phyloP scores from a whole-genome alignment of 495 filamentous ascomycete genomes.

The Neurospora cerealis region DNA sequence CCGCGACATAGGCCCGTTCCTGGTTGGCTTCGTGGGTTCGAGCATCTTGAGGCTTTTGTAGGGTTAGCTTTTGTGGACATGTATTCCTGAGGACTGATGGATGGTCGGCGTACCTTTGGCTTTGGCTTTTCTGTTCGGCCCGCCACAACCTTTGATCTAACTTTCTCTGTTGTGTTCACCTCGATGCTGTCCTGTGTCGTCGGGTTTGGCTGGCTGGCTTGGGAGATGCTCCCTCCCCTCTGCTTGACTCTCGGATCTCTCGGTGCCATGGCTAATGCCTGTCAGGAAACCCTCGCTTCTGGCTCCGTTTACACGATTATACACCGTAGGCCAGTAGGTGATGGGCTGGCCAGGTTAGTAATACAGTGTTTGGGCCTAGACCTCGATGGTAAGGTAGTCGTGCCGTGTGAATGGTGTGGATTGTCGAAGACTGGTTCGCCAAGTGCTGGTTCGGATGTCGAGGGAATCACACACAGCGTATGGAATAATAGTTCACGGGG shows the following conservation, averaged over 20 bases:
- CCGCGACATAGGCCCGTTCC: slow-evolving; percentile 90
- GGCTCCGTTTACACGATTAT: not conserved
- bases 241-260: not conserved
- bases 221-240: not conserved
- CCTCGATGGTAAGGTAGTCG: not conserved
- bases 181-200: not conserved
- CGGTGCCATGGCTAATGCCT: not conserved
- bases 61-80: not conserved
- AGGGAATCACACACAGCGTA: not conserved
- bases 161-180: not conserved
- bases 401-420: not conserved
- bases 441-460: not conserved
- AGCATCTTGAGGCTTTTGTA: not conserved
- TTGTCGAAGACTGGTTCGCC: not conserved
- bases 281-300: not conserved
- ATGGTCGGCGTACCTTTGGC: not conserved
- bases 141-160: not conserved
- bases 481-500: not conserved
- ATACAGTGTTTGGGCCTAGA: not conserved
- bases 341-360: not conserved
- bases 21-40: slow-evolving; percentile 83
- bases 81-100: not conserved
- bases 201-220: not conserved
- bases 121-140: not conserved
- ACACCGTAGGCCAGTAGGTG: not conserved